These are phyloP conservation scores for Populus euphratica DNA, from an alignment of 345 rosid genomes.

Conservation along the genomic window DNA sequence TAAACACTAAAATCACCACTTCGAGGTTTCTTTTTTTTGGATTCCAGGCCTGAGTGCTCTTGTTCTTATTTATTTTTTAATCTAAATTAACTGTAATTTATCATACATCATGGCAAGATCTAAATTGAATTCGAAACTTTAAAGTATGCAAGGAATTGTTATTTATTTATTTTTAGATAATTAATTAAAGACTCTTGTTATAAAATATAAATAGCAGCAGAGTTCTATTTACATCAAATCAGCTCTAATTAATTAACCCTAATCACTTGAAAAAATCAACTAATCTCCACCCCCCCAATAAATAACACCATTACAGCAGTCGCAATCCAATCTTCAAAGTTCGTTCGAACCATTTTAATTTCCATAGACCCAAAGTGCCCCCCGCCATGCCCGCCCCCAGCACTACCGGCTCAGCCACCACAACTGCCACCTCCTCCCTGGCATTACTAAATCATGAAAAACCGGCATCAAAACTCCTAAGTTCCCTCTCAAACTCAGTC, in stretches of 20 bases:
- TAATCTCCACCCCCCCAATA: not conserved
- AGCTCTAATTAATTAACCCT: too few species aligned
- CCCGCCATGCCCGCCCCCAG: conserved; percentile 23
- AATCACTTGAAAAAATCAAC: not conserved
- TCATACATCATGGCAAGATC: too few species aligned
- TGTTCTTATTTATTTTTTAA: too few species aligned
- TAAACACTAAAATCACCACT: too few species aligned
- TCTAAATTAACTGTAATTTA: too few species aligned
- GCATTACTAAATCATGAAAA: not conserved
- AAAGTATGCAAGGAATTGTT: too few species aligned
- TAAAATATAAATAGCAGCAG: not conserved
- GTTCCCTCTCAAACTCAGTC: not conserved
- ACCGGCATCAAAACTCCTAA: conserved; percentile 2
- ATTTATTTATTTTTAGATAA: too few species aligned
- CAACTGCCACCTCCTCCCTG: not conserved
- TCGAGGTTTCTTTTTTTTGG: too few species aligned
- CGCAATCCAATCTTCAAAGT: not conserved
- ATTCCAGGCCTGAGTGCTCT: too few species aligned
- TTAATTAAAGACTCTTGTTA: too few species aligned
- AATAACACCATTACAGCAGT: not conserved
- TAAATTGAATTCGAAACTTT: too few species aligned
- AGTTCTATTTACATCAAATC: not conserved
- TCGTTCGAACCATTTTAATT: not conserved
- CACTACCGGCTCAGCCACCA: not conserved
- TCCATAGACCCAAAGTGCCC: not conserved